These are phyloP conservation scores for Cephalotrichum gorgonifer DNA, from an alignment of 2,329 filamentous ascomycete species.

Conservation along the genomic window DNA sequence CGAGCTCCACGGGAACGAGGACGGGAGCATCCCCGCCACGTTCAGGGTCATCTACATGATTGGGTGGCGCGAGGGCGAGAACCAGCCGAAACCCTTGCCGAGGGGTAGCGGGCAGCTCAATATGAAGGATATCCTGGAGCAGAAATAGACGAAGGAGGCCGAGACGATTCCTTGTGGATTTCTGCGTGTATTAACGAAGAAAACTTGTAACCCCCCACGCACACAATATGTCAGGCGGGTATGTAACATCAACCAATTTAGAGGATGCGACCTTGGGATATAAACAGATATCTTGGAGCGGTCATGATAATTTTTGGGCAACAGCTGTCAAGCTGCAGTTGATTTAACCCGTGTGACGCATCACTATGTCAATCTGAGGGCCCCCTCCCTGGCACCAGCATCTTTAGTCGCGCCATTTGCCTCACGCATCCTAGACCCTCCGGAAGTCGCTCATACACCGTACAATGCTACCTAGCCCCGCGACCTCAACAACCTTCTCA, in stretches of 20 bases:
- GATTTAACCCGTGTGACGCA: no score
- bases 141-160: slow-evolving; percentile 20
- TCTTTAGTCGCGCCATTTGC: background rate
- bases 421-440: slow-evolving; percentile 39
- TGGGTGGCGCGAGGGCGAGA: slow-evolving; percentile 81
- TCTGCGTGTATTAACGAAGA: background rate
- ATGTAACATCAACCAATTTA: no score
- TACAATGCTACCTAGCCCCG: slow-evolving; percentile 82
- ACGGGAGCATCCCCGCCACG: slow-evolving; percentile 72
- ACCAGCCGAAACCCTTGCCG: slow-evolving; percentile 68
- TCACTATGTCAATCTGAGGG: background rate
- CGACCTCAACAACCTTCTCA: slow-evolving; percentile 93
- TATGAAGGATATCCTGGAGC: slow-evolving; percentile 67
- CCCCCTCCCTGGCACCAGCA: background rate
- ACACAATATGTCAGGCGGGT: background rate
- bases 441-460: slow-evolving; percentile 94
- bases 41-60: slow-evolving; percentile 98
- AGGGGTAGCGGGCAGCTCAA: slow-evolving; percentile 81
- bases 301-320: no score
- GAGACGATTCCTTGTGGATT: background rate
- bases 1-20: slow-evolving; percentile 73
- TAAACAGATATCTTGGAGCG: no score
- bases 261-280: no score
- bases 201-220: no score
- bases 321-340: no score